Evolutionary conservation across 345 rosid genomes (phyloP).

Genomic region (Eucalyptus cladocalyx): DNA sequence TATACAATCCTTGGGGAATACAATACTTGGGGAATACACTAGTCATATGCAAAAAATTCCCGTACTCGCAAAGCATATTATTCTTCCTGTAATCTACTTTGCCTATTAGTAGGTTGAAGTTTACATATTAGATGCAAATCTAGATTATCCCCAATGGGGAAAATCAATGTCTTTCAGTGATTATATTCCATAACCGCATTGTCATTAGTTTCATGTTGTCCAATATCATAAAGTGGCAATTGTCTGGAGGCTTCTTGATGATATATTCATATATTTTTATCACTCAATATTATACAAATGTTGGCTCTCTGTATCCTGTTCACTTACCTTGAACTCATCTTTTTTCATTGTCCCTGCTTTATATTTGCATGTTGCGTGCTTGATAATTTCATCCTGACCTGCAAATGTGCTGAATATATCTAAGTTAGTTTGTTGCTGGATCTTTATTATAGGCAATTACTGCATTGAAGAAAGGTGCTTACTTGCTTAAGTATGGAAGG

Average conservation of each 20-base stretch:
- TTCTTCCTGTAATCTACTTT: background rate
- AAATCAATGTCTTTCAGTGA: background rate
- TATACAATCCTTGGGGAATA: background rate
- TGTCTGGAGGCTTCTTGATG: background rate
- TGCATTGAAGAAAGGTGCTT: conserved; percentile 93
- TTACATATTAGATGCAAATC: background rate
- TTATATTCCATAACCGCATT: background rate
- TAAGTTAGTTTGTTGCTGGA: conserved; percentile 12
- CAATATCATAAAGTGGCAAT: background rate
- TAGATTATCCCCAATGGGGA: background rate
- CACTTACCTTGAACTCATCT: background rate
- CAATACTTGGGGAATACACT: background rate
- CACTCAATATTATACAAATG: background rate
- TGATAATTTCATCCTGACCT: background rate
- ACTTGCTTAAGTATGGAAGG: conserved; percentile 93
- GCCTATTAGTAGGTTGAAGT: background rate
- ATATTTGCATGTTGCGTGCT: background rate
- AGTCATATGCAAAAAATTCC: background rate
- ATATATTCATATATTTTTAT: background rate
- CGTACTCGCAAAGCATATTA: background rate
- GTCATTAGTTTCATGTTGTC: background rate
- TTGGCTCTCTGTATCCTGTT: background rate
- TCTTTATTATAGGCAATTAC: conserved; percentile 74
- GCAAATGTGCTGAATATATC: conserved; percentile 6
- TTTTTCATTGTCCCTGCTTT: background rate